Evolutionary conservation across 2,329 filamentous ascomycete genomes (phyloP), one percentile per base, ranked within the genome.

Genomic region (Fusarium neocosmosporiellum): DNA sequence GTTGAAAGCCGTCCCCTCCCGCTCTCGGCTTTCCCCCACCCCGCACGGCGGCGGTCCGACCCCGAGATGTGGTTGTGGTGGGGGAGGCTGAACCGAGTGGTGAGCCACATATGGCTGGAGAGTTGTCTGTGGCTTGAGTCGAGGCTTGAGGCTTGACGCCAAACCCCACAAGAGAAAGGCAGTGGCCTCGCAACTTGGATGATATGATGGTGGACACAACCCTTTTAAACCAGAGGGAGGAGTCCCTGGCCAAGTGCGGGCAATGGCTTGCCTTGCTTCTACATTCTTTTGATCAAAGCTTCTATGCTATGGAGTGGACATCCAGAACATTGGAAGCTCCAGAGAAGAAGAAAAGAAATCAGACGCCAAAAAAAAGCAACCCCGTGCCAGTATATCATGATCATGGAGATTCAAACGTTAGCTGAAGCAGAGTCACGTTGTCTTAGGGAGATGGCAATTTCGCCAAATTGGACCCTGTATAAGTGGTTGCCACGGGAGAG

Each of bases 1-100:
- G 75, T 66, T 67, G 71, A 65, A 77, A 77, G 71, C 75, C 75
- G 75, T 73, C 69, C 69, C 67, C 70, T 76, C 69, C 75, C 70
- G 75, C 65, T 68, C 63, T 75, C 75, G 75, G 74, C 65, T 62
- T 50, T 41, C 62, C 61, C 60, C 67, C 71, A 43, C 65, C 65
- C 70, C 62, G 66, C 73, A 41, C 58, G 43, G 50, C 43, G 57
- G 36, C 33, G 58, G 55, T 54, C 43, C 58, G 41, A 39, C 50
- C 37, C 60, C 50, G 66, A 62, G 50, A n/a, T 59, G 50, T 68
- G 73, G 69, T 62, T 62, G 65, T 69, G 67, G 75, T 73, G 75
- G 75, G 73, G 72, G 75, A 77, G 73, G 75, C 74, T 77, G 75
- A 57, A n/a, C 2, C 1, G 8, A 22, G n/a, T 20, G 29, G 8